These are phyloP conservation scores for Boletellus deceptivus DNA, from an alignment of 1,284 basidiomycete species.

Conservation along the genomic window DNA sequence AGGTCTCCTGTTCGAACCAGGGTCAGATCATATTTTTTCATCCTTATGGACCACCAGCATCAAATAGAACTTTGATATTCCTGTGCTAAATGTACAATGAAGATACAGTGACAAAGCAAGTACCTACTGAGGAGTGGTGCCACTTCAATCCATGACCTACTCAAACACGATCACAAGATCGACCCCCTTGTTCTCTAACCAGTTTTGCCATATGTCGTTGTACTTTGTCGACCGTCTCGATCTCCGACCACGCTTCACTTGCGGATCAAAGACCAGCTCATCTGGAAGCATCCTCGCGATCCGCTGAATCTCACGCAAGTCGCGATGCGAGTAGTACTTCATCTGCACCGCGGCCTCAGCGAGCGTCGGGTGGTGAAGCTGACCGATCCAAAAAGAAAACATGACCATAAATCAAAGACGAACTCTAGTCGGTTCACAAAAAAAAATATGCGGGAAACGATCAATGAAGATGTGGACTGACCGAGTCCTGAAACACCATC, in stretches of 20 bases:
- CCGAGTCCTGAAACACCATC: slow-evolving; percentile 38
- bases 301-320: slow-evolving; percentile 38
- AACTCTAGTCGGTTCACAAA: not conserved
- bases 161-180: slow-evolving; percentile 28
- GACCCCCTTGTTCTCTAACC: slow-evolving; percentile 30
- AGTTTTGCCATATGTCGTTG: slow-evolving; percentile 34
- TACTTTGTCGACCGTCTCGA: slow-evolving; percentile 24
- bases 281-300: slow-evolving; percentile 37
- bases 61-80: not conserved
- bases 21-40: slow-evolving; percentile 34
- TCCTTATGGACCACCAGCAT: not conserved
- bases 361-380: slow-evolving; percentile 35
- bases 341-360: slow-evolving; percentile 31
- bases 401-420: not conserved
- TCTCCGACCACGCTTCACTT: not conserved
- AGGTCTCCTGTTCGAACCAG: slow-evolving; percentile 59
- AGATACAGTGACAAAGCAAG: not conserved
- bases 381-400: not conserved
- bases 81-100: not conserved
- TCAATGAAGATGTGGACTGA: slow-evolving; percentile 19
- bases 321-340: slow-evolving; percentile 35
- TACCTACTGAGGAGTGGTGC: not conserved
- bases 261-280: slow-evolving; percentile 27
- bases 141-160: not conserved
- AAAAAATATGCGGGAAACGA: not conserved